Evolutionary conservation across 225 moss, liverwort and hornwort species (phyloP).

Genomic region (Physcomitrellopsis africana): DNA sequence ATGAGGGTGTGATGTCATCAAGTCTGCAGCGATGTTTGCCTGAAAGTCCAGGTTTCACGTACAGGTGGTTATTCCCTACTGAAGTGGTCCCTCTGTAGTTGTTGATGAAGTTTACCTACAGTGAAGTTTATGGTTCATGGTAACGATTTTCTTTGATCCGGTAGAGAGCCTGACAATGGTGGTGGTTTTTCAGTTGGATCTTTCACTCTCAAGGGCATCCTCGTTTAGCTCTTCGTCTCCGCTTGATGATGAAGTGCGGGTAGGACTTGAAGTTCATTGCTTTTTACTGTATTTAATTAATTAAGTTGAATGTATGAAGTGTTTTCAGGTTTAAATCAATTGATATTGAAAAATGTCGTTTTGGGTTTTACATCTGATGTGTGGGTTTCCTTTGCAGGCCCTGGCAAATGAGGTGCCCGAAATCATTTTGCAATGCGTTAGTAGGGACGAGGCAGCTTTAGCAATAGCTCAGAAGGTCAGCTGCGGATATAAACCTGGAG

Average conservation of each 20-base stretch:
- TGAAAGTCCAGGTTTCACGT: conserved; percentile 12
- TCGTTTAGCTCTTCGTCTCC: conserved; percentile 54
- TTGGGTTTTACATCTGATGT: conserved; percentile 10
- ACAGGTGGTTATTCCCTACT: background rate
- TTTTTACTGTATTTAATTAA: background rate
- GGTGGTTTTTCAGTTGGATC: conserved; percentile 66
- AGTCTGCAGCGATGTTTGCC: background rate
- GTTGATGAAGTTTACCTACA: background rate
- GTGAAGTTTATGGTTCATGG: background rate
- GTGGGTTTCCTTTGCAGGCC: conserved; percentile 49
- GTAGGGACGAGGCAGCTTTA: conserved; percentile 89
- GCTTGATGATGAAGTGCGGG: conserved; percentile 79
- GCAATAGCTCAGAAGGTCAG: conserved; percentile 93
- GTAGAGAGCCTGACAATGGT: conserved; percentile 10
- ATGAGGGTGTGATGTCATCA: conserved; percentile 3
- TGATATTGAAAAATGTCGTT: conserved; percentile 7
- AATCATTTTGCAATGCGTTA: conserved; percentile 82
- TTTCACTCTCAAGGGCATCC: conserved; percentile 60
- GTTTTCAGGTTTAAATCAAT: background rate
- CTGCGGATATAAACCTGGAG: conserved; percentile 12
- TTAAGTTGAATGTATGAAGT: background rate
- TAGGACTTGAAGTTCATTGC: conserved; percentile 34
- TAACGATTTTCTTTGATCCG: background rate
- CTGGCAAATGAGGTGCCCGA: conserved; percentile 79
- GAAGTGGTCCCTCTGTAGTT: background rate